Base-by-base conservation (phyloP, 2,329 filamentous ascomycete genomes). In the Talaromyces piceae region DNA sequence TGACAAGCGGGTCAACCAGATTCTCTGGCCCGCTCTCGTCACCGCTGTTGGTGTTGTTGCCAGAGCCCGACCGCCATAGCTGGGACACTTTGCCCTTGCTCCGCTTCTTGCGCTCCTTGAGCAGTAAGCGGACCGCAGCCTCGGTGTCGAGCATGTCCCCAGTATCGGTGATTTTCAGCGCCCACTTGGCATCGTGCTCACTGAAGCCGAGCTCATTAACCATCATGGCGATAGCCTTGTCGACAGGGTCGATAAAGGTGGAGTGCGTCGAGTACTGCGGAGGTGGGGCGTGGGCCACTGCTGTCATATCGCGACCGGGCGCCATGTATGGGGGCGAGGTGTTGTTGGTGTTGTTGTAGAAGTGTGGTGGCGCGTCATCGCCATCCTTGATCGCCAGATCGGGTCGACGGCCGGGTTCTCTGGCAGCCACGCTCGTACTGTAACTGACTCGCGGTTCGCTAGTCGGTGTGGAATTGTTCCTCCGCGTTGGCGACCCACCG, bases 161-260 rank as follows among this genome's bases (percentile, higher is more conserved):
- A 12, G 73, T 74, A 61, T 84, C 81, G 4, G 80, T 84, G 57
- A 77, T 73, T 37, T 75, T 73, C 16, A 84, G 65, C 16, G 81
- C 81, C 58, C 76, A 74, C 52, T 76, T 75, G 6, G 80, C 80
- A 55, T 81, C 73, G 16, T 73, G 72, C 13, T 74, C 67, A 6
- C 72, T 72, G 56, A 84, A 84, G 0, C 81, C 81, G 63, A 84
- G 78, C 30, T 81, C 76, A 4, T 66, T 57, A 9, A 82, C 77
- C 51, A 84, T 77, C 39, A 74, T 69, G 44, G 72, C 67, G 16
- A 84, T 75, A 0, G 81, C 81, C 43, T 73, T 70, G 45, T 82
- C 80, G 12, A 77, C 76, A 0, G 79, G 78, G 47, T 81, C 77
- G 31, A 75, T 56, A 62, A 77, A 56, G 13, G 16, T 20, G 22